phyloP scores from a whole-genome alignment of 371 early-diverging fungal species.

The Syncephalastrum contaminatum region DNA sequence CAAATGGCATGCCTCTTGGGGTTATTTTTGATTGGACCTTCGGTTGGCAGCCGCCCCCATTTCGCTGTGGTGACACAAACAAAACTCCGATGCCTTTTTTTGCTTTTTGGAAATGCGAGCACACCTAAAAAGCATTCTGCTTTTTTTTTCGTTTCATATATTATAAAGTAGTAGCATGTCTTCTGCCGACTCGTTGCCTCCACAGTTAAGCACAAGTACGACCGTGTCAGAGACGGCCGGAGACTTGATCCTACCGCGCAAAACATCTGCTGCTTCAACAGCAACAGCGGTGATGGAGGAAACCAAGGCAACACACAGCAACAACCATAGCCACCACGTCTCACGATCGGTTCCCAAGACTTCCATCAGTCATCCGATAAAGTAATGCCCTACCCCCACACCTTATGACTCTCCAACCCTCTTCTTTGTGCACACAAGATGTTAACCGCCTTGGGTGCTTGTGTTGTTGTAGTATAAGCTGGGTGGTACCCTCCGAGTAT shows the following conservation, averaged over 20 bases:
- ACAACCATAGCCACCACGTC: slow-evolving; percentile 6
- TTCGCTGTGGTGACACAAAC: too few relatives aligned
- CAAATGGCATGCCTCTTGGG: too few relatives aligned
- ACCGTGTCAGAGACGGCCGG: slow-evolving; percentile 1
- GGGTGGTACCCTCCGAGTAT: slow-evolving; percentile 53
- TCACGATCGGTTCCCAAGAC: slow-evolving; percentile 34
- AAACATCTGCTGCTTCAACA: neutral
- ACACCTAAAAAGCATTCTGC: slow-evolving; percentile 1
- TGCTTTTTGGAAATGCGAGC: neutral
- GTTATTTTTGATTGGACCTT: too few relatives aligned
- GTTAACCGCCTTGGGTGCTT: neutral
- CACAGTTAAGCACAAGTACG: slow-evolving; percentile 5
- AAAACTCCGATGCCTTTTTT: too few relatives aligned
- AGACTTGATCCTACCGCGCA: neutral
- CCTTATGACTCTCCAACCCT: too few relatives aligned
- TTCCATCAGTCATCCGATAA: slow-evolving; percentile 58
- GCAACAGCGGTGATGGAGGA: neutral
- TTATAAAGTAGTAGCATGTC: slow-evolving; percentile 7
- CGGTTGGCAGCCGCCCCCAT: too few relatives aligned
- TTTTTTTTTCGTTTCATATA: neutral
- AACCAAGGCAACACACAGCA: neutral
- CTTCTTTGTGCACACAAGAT: neutral
- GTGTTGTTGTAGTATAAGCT: slow-evolving; percentile 44
- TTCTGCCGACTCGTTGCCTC: slow-evolving; percentile 13
- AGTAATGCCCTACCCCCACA: slow-evolving; percentile 25